Evolutionary conservation across 78 protist species (phyloP), one percentile per base, ranked within the genome.

Genomic region (Parvularia atlantis): DNA sequence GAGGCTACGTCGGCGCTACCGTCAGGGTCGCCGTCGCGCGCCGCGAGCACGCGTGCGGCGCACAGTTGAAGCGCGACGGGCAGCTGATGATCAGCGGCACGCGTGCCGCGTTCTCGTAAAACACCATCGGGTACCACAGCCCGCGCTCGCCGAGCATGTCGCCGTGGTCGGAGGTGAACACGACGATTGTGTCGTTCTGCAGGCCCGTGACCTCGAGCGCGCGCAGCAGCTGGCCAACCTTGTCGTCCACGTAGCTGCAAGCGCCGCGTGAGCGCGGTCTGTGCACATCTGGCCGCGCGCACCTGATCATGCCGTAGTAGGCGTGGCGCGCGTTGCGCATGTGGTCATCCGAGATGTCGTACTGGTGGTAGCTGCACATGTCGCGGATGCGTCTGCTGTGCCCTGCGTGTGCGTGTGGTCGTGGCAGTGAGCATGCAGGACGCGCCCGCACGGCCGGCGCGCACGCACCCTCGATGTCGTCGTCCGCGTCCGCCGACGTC

Each of bases 261-360:
- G 63, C 63, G 22, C 63, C 63, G 28, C 28, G 63, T 30, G 22
- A 58, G 28, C 11, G 63, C 63, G 63, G 39, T 58, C 63, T 58
- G 63, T 9, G 28, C 63, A 10, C 63, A 30, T 14, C 28, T 14
- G 11, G 28, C 14, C 11, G 22, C 14, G 19, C 22, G 28, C 19
- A 17, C 37, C 39, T 58, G 28, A 11, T 58, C 63, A 58, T 58
- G 39, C 63, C 22, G 63, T 7, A 31, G 39, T 31, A 58, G 22
- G n/a, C n/a, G n/a, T n/a, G n/a, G n/a, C n/a, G n/a, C n/a, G n/a
- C n/a, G n/a, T n/a, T n/a, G n/a, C 19, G 63, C 63, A n/a, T 58
- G 63, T 30, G 39, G 63, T 14, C 22, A 14, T 58, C 63, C 28
- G 63, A 19, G 54, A 17, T 19, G 17, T 50, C 54, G 17, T 19